Conservation (phyloP, 2,329 filamentous ascomycete genomes). For the Xylaria sp. region DNA sequence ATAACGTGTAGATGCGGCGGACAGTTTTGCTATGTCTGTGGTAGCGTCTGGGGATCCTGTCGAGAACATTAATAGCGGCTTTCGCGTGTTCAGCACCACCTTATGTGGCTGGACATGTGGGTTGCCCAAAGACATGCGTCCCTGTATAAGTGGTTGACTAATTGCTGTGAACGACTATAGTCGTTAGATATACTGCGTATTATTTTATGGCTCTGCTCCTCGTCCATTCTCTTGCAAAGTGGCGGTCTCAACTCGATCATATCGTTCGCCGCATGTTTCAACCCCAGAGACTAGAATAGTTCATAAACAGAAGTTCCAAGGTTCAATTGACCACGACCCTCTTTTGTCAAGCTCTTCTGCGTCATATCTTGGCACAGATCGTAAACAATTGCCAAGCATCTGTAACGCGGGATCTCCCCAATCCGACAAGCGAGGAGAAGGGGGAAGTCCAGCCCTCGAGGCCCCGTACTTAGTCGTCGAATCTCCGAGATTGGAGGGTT, state of each 20-base stretch:
- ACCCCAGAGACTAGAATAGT: neutral
- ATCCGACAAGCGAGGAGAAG: slow-evolving; percentile 23
- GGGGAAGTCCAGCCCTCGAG: neutral
- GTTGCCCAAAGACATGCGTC: too few relatives aligned
- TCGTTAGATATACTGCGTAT: too few relatives aligned
- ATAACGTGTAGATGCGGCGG: slow-evolving; percentile 32
- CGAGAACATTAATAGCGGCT: slow-evolving; percentile 10
- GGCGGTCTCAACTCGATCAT: slow-evolving; percentile 29
- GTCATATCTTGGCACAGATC: slow-evolving; percentile 26
- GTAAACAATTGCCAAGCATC: slow-evolving; percentile 32
- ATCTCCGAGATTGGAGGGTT: slow-evolving; percentile 13
- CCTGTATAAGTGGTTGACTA: too few relatives aligned
- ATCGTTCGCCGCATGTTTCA: slow-evolving; percentile 5
- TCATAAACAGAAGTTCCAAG: slow-evolving; percentile 5
- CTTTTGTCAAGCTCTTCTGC: neutral
- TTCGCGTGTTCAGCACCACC: too few relatives aligned
- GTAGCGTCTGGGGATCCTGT: slow-evolving; percentile 27
- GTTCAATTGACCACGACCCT: neutral
- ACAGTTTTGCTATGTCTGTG: slow-evolving; percentile 31
- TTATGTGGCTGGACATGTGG: too few relatives aligned
- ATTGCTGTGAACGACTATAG: too few relatives aligned
- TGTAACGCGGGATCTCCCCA: slow-evolving; percentile 32
- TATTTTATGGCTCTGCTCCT: too few relatives aligned
- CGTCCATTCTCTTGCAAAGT: slow-evolving; percentile 9
- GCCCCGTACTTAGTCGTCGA: slow-evolving; percentile 7